These are phyloP conservation scores for Aspergillus bridgeri DNA, from an alignment of 495 filamentous ascomycete genomes.

Conservation along the genomic window DNA sequence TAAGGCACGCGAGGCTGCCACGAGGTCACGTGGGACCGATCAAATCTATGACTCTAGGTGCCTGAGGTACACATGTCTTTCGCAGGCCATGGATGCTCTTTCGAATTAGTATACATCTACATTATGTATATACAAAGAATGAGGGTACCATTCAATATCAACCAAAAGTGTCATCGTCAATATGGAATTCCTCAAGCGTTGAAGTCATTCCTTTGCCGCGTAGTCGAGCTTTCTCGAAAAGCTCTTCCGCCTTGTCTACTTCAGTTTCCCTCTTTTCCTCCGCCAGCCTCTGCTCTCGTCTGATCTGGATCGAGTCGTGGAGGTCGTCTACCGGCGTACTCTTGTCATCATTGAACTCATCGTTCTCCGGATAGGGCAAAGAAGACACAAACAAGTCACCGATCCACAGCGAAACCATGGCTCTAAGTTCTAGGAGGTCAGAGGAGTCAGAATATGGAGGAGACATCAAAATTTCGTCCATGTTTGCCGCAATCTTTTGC, in stretches of 20 bases:
- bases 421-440: conserved; percentile 58
- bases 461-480: conserved; percentile 62
- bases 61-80: no score
- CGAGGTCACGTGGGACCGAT: conserved; percentile 40
- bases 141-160: not conserved
- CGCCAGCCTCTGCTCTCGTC: conserved; percentile 32
- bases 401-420: conserved; percentile 66
- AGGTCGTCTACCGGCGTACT: conserved; percentile 23
- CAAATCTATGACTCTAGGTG: no score
- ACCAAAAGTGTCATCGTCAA: conserved; percentile 16
- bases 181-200: conserved; percentile 31
- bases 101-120: not conserved
- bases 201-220: conserved; percentile 35
- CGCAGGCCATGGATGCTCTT: no score
- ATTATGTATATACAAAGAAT: not conserved
- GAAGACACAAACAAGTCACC: conserved; percentile 52
- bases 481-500: conserved; percentile 54
- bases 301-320: conserved; percentile 23
- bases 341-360: conserved; percentile 18
- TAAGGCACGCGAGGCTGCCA: conserved; percentile 26
- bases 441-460: conserved; percentile 60
- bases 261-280: conserved; percentile 33
- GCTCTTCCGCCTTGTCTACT: conserved; percentile 29
- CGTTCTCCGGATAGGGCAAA: conserved; percentile 18
- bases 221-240: conserved; percentile 34